These are phyloP conservation scores for Leptographium wingfieldii DNA, from an alignment of 2,329 filamentous ascomycete genomes.

Conservation along the genomic window DNA sequence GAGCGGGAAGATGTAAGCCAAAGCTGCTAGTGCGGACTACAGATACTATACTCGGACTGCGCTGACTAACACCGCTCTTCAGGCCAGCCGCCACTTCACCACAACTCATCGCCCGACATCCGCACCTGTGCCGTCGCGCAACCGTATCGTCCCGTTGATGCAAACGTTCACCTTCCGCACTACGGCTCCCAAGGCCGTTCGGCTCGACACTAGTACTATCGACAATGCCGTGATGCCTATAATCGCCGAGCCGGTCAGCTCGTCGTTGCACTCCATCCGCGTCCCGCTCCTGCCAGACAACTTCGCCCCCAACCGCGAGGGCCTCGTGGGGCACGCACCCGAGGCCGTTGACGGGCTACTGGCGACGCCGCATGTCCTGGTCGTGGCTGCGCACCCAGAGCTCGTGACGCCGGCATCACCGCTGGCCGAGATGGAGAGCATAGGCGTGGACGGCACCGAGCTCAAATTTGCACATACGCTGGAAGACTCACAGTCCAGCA, in stretches of 20 bases:
- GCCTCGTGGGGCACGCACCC: constrained; percentile 27
- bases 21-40: not conserved
- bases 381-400: constrained; percentile 45
- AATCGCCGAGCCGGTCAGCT: constrained; percentile 12
- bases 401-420: constrained; percentile 33
- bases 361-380: constrained; percentile 32
- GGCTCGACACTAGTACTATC: constrained; percentile 25
- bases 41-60: not conserved
- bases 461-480: constrained; percentile 37
- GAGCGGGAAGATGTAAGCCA: constrained; percentile 26
- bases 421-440: constrained; percentile 45
- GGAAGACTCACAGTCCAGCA: constrained; percentile 6
- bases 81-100: constrained; percentile 25
- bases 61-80: not conserved
- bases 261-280: constrained; percentile 30
- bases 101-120: constrained; percentile 36
- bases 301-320: constrained; percentile 31
- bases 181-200: constrained; percentile 26
- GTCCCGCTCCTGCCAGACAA: constrained; percentile 50
- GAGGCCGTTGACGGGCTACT: constrained; percentile 30
- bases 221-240: constrained; percentile 42
- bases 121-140: constrained; percentile 26
- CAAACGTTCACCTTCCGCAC: constrained; percentile 52
- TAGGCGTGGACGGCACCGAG: constrained; percentile 42
- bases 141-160: constrained; percentile 44